A percentile compares a stretch with the other conserved stretches of the same genome.
These are phyloP conservation scores for Passalora sequoiae DNA, from an alignment of 2,329 filamentous ascomycete genomes.

Conservation along the genomic window DNA sequence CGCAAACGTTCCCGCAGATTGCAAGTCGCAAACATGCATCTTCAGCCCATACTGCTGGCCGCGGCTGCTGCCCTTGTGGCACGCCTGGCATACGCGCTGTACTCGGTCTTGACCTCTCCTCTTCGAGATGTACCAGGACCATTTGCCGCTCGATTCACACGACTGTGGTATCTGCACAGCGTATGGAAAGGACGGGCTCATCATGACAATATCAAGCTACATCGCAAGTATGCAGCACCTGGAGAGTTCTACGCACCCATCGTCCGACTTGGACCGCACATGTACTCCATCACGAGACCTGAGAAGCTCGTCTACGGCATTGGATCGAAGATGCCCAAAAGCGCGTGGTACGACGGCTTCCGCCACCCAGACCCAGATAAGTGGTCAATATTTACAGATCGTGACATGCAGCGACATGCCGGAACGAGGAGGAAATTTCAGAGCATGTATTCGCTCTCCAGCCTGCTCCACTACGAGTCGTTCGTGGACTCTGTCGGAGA, in stretches of 20 bases:
- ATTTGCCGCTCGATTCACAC: conserved; percentile 20
- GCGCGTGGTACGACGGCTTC: conserved; percentile 19
- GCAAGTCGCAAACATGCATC: neutral
- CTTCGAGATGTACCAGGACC: conserved; percentile 22
- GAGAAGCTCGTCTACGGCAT: conserved; percentile 22
- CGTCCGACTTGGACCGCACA: conserved; percentile 23
- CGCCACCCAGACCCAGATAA: conserved; percentile 10
- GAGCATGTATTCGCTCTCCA: conserved; percentile 23
- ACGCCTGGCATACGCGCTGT: conserved; percentile 4
- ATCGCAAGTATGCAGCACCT: conserved; percentile 16
- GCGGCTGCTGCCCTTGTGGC: neutral
- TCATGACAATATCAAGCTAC: conserved; percentile 21
- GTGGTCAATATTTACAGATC: conserved; percentile 18
- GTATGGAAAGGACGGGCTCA: conserved; percentile 21
- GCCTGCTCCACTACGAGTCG: conserved; percentile 21
- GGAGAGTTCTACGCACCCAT: conserved; percentile 17
- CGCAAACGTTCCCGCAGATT: too few species aligned
- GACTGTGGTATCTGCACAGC: conserved; percentile 21
- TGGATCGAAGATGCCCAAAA: conserved; percentile 25
- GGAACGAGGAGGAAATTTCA: conserved; percentile 20
- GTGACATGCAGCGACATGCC: conserved; percentile 18
- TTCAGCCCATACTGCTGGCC: neutral
- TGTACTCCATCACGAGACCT: conserved; percentile 17
- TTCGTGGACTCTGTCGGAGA: conserved; percentile 18
- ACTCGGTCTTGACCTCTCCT: conserved; percentile 10